Evolutionary conservation across 257 asterid genomes (phyloP).

Genomic region (Mentha longifolia): DNA sequence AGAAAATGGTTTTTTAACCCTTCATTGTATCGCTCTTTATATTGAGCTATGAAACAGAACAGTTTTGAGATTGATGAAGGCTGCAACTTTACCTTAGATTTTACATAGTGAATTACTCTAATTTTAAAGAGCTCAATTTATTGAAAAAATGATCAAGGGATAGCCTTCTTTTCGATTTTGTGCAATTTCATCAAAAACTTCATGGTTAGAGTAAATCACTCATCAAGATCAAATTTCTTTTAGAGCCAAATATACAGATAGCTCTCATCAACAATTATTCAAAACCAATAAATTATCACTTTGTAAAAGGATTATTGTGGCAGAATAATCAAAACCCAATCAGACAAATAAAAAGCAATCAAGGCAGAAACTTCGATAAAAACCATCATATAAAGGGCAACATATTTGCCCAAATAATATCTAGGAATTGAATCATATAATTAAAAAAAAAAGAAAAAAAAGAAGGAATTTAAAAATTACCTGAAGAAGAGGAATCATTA

Average conservation of each 20-base stretch:
- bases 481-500: slow-evolving; percentile 58
- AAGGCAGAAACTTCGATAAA: slow-evolving; percentile 12
- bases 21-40: neutral
- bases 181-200: neutral
- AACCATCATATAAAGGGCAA: neutral
- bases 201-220: neutral
- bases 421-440: neutral
- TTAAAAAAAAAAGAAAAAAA: neutral
- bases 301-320: neutral
- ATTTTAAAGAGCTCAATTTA: neutral
- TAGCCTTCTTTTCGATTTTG: slow-evolving; percentile 4
- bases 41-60: neutral
- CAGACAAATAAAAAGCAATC: neutral
- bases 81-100: neutral
- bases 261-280: neutral
- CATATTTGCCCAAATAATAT: no score
- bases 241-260: neutral
- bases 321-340: neutral
- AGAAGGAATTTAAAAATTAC: slow-evolving; percentile 30
- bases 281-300: neutral
- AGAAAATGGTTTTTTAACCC: neutral
- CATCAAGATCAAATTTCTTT: neutral
- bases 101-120: neutral
- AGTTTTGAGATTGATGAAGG: neutral
- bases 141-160: neutral